These are phyloP conservation scores for Fraxinus nigra DNA, from an alignment of 305 asterid genomes.

Conservation along the genomic window DNA sequence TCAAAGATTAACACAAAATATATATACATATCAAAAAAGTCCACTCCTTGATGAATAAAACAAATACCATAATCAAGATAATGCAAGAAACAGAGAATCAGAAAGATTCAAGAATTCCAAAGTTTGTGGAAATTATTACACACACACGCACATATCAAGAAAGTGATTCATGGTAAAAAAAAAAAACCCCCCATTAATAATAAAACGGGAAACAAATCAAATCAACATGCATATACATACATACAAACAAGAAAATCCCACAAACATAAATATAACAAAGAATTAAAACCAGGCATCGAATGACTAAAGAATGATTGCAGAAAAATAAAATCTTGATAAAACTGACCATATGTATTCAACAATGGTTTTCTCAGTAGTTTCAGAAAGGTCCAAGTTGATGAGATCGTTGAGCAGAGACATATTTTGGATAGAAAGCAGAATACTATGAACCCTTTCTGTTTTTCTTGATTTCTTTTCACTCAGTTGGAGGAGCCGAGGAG, in stretches of 20 bases:
- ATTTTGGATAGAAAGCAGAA: not conserved
- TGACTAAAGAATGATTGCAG: not conserved
- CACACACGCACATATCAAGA: not conserved
- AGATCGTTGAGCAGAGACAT: slow-evolving; percentile 61
- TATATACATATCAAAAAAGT: not conserved
- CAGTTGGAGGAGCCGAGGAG: not conserved
- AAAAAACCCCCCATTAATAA: not conserved
- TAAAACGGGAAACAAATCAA: not conserved
- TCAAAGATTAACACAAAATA: slow-evolving; percentile 22
- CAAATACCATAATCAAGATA: not conserved
- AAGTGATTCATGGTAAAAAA: not conserved
- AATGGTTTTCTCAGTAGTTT: slow-evolving; percentile 46
- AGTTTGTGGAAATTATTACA: slow-evolving; percentile 5
- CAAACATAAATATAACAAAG: not conserved
- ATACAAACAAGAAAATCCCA: slow-evolving; percentile 7
- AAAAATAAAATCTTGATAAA: not conserved
- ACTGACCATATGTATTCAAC: slow-evolving; percentile 72
- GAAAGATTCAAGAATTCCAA: slow-evolving; percentile 16
- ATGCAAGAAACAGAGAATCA: not conserved
- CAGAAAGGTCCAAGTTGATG: slow-evolving; percentile 55
- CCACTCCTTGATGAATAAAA: not conserved
- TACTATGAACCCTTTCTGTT: not conserved
- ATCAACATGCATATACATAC: not conserved
- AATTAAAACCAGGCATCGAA: not conserved
- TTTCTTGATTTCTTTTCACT: not conserved